Percentiles rank a stretch among this genome's conserved stretches.
Evolutionary conservation across 2,329 filamentous ascomycete species (phyloP).

Genomic region (Phoma herbarum): DNA sequence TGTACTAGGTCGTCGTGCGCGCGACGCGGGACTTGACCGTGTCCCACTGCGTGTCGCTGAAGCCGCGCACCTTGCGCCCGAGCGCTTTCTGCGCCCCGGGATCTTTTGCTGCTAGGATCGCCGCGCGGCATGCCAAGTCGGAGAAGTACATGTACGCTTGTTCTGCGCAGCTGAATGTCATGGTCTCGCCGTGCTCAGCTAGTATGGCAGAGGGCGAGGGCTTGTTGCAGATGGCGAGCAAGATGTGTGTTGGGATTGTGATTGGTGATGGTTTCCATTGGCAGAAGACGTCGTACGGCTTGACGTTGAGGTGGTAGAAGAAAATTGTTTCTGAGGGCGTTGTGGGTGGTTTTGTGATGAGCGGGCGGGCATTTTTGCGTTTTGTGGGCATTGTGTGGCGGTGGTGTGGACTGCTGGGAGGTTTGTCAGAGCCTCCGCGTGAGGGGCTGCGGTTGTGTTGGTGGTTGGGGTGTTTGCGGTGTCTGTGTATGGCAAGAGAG

Average conservation of each 20-base stretch:
- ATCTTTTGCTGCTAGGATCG: background rate
- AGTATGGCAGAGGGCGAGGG: background rate
- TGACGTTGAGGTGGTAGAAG: constrained; percentile 47
- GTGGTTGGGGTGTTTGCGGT: no score
- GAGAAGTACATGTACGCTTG: constrained; percentile 2
- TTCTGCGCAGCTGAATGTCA: background rate
- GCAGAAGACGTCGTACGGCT: constrained; percentile 58
- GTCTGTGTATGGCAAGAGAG: background rate
- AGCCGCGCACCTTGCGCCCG: background rate
- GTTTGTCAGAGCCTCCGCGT: no score
- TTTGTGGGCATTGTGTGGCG: background rate
- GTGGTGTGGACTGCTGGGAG: background rate
- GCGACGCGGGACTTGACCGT: background rate
- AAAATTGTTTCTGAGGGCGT: constrained; percentile 13
- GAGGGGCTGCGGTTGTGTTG: no score
- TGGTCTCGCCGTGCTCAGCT: background rate
- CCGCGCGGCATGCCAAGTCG: background rate
- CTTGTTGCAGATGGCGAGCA: background rate
- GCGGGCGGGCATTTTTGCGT: background rate
- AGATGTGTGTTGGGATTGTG: constrained; percentile 40
- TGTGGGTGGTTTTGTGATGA: background rate
- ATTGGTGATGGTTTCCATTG: constrained; percentile 64
- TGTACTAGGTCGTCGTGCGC: background rate
- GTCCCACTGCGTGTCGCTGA: background rate
- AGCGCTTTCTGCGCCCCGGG: background rate